phyloP scores from a whole-genome alignment of 352 stramenopile species.

The Globisporangium irregulare region DNA sequence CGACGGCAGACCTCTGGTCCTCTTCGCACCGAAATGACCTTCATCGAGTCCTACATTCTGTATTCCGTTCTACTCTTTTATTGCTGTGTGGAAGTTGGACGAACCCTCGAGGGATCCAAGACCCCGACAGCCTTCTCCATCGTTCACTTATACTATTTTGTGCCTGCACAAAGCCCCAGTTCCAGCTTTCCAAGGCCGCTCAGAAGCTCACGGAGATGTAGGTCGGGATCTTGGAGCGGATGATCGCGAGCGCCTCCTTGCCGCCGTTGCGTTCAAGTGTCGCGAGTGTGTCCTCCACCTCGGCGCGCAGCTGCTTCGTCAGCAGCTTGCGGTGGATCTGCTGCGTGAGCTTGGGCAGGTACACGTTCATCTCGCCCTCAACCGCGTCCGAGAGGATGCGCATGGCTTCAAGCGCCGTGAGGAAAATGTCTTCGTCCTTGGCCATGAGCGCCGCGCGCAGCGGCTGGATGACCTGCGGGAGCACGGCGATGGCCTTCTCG shows the following conservation, averaged over 20 bases:
- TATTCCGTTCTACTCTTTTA: not conserved
- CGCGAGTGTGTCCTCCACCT: conserved; percentile 62
- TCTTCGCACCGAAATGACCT: not conserved
- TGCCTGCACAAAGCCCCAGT: not conserved
- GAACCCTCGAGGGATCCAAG: not conserved
- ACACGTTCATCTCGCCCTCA: conserved; percentile 72
- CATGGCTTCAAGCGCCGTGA: conserved; percentile 66
- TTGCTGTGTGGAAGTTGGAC: not conserved
- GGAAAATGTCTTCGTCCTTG: conserved; percentile 67
- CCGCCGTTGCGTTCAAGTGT: conserved; percentile 70
- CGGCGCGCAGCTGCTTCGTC: conserved; percentile 47
- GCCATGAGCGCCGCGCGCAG: conserved; percentile 62
- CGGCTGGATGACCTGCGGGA: conserved; percentile 59
- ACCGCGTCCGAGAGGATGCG: conserved; percentile 62
- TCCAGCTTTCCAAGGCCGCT: not conserved
- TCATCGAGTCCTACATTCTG: not conserved
- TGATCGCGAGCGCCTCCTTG: conserved; percentile 71
- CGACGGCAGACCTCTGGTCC: too few relatives aligned
- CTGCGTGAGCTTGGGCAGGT: conserved; percentile 68
- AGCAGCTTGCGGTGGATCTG: conserved; percentile 75
- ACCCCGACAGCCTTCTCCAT: not conserved
- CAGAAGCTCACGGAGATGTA: conserved; percentile 48
- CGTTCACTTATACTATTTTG: not conserved
- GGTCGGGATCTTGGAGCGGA: conserved; percentile 75
- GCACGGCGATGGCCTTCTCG: conserved; percentile 53